phyloP scores from a whole-genome alignment of 2,329 filamentous ascomycete species.

The Talaromyces piceae region DNA sequence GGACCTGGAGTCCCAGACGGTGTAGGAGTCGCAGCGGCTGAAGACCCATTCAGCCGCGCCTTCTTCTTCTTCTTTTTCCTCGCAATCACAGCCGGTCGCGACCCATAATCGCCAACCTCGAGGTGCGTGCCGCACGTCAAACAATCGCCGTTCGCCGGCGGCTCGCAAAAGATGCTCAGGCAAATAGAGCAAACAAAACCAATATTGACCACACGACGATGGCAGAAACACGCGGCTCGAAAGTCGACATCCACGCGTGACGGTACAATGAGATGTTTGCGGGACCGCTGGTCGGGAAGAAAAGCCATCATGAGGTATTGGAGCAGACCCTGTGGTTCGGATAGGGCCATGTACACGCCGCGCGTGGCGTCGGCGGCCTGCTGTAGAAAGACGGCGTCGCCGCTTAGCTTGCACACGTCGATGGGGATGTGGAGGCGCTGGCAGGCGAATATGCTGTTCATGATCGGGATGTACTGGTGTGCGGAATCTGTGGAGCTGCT shows the following conservation, averaged over 20 bases:
- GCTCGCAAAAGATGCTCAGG: slow-evolving; percentile 81
- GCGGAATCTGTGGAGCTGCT: slow-evolving; percentile 82
- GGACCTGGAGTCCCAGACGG: slow-evolving; percentile 40
- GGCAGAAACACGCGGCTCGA: slow-evolving; percentile 96
- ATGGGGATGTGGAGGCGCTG: slow-evolving; percentile 82
- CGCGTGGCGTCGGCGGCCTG: slow-evolving; percentile 73
- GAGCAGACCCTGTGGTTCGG: slow-evolving; percentile 61
- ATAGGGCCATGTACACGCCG: slow-evolving; percentile 61
- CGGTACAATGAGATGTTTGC: slow-evolving; percentile 64
- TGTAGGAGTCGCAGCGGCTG: slow-evolving; percentile 53
- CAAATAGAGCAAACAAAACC: slow-evolving; percentile 97
- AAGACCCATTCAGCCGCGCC: slow-evolving; percentile 40
- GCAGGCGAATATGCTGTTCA: slow-evolving; percentile 97
- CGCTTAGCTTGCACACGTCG: slow-evolving; percentile 80
- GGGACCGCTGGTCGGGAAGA: slow-evolving; percentile 60
- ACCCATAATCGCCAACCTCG: slow-evolving; percentile 66
- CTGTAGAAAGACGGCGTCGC: slow-evolving; percentile 84
- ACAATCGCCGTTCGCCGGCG: slow-evolving; percentile 59
- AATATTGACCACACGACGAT: slow-evolving; percentile 80
- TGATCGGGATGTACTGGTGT: slow-evolving; percentile 91
- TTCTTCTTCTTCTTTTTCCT: slow-evolving; percentile 72
- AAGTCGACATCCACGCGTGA: slow-evolving; percentile 88
- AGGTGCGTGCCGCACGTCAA: slow-evolving; percentile 76
- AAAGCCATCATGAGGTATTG: slow-evolving; percentile 95
- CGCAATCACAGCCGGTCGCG: slow-evolving; percentile 67